Evolutionary conservation across 2,329 filamentous ascomycete species (phyloP).

Genomic region (Neopestalotiopsis sp.): DNA sequence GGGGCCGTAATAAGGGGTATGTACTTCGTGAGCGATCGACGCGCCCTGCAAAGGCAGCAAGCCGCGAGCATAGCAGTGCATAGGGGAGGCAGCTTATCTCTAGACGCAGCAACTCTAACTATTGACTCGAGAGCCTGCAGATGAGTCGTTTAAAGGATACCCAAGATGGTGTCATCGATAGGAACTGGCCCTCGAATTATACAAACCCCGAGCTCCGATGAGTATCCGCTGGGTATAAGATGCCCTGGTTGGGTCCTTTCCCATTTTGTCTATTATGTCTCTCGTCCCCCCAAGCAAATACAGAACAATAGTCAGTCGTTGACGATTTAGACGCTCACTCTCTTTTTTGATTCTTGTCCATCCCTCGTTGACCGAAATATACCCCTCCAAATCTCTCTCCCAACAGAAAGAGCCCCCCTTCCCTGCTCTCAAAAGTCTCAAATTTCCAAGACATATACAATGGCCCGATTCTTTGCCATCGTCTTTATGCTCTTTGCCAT

Average conservation of each 20-base stretch:
- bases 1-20: constrained; percentile 11
- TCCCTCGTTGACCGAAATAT: neutral
- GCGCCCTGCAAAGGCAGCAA: constrained; percentile 5
- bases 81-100: neutral
- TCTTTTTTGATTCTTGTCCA: neutral
- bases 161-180: neutral
- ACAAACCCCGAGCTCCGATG: neutral
- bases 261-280: neutral
- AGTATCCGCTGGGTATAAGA: neutral
- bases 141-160: neutral
- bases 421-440: too few relatives aligned
- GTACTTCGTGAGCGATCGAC: neutral
- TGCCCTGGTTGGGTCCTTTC: neutral
- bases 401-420: neutral
- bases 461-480: constrained; percentile 9
- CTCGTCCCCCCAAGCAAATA: neutral
- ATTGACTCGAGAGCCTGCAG: neutral
- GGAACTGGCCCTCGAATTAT: neutral
- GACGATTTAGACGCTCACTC: neutral
- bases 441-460: neutral
- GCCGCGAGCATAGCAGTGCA: neutral
- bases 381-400: neutral
- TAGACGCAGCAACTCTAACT: neutral
- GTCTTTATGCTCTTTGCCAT: constrained; percentile 12
- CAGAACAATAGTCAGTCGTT: neutral